phyloP scores from a whole-genome alignment of 2,329 filamentous ascomycete species.

The Xylaria sp. region DNA sequence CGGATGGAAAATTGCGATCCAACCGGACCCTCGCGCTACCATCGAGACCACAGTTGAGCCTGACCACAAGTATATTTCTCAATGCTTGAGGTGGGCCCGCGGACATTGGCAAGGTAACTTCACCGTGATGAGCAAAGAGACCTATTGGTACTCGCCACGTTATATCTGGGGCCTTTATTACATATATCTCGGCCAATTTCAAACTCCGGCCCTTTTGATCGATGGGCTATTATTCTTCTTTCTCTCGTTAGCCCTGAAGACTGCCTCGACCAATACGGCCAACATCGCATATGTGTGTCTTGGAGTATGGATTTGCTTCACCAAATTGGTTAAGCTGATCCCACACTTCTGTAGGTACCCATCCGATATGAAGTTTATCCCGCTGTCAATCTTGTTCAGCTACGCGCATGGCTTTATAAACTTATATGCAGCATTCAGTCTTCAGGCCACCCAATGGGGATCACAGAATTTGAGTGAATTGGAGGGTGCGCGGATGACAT shows the following conservation, averaged over 20 bases:
- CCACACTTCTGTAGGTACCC: constrained; percentile 9
- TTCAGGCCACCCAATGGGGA: constrained; percentile 3
- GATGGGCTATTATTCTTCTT: constrained; percentile 4
- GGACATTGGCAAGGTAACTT: constrained; percentile 15
- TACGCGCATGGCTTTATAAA: constrained; percentile 6
- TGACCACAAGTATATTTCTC: neutral
- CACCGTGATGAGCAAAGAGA: constrained; percentile 4
- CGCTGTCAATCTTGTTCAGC: constrained; percentile 17
- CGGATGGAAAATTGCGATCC: constrained; percentile 17
- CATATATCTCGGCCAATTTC: constrained; percentile 15
- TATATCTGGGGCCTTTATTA: constrained; percentile 18
- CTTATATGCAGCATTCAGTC: neutral
- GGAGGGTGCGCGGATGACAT: neutral
- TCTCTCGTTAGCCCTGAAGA: neutral
- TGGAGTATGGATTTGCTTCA: constrained; percentile 12
- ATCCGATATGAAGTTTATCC: constrained; percentile 7
- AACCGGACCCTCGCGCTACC: constrained; percentile 5
- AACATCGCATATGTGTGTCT: neutral
- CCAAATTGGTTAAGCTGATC: constrained; percentile 12
- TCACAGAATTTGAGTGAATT: constrained; percentile 5
- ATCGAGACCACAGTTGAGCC: constrained; percentile 14
- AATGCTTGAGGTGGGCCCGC: constrained; percentile 15
- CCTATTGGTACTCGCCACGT: constrained; percentile 11
- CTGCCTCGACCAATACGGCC: neutral
- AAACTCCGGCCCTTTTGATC: constrained; percentile 1